Conservation (phyloP, 2,329 filamentous ascomycete genomes). For the Metarhizium robertsii region DNA sequence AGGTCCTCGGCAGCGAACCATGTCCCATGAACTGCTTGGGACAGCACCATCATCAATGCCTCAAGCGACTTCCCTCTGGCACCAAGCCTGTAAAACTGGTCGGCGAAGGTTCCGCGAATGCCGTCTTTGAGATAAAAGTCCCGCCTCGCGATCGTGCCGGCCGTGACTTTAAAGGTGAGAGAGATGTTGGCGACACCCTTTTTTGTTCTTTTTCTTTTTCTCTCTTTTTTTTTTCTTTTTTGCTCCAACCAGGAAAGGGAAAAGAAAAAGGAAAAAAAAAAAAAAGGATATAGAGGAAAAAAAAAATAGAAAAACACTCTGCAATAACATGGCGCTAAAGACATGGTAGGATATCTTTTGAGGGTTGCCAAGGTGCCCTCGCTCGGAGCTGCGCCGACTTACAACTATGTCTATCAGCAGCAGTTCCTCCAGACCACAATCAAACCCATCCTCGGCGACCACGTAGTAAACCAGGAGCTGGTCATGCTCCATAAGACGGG, state of each 20-base stretch:
- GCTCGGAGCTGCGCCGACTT: slow-evolving; percentile 20
- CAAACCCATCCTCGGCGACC: slow-evolving; percentile 22
- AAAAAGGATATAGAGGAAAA: too few relatives aligned
- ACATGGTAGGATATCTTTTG: slow-evolving; percentile 22
- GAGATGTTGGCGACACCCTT: neutral
- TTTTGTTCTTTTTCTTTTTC: neutral
- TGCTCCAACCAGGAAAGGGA: neutral
- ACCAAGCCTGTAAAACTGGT: slow-evolving; percentile 32
- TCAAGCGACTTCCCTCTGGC: slow-evolving; percentile 25
- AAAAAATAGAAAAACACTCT: neutral
- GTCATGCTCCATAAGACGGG: slow-evolving; percentile 25
- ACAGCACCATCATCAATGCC: slow-evolving; percentile 4
- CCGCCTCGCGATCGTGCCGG: slow-evolving; percentile 22
- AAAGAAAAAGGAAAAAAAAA: too few relatives aligned
- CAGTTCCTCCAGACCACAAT: slow-evolving; percentile 25
- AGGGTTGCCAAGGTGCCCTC: slow-evolving; percentile 29
- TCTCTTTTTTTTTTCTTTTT: neutral
- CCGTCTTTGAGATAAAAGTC: slow-evolving; percentile 55
- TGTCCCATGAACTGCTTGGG: slow-evolving; percentile 2
- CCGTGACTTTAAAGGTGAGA: slow-evolving; percentile 25
- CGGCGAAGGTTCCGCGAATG: slow-evolving; percentile 68
- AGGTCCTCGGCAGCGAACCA: slow-evolving; percentile 8
- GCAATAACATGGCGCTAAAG: neutral
- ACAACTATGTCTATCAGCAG: slow-evolving; percentile 29
- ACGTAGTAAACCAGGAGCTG: slow-evolving; percentile 28